These are phyloP conservation scores for Pharus latifolius DNA, from an alignment of 176 grass and related monocot species.

Conservation along the genomic window DNA sequence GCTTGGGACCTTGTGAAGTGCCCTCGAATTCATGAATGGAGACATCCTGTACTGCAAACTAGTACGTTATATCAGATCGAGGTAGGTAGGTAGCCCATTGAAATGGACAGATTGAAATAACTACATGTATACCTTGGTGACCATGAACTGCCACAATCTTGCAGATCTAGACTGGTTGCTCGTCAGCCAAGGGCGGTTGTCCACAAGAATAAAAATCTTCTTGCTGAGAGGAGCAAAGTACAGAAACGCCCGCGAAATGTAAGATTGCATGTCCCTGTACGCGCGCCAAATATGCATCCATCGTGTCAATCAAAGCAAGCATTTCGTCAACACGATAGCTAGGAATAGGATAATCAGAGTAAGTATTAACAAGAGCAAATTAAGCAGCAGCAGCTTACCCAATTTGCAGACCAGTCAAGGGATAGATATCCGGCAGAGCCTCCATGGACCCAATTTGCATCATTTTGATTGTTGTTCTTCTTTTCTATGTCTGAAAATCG, in stretches of 20 bases:
- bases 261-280: constrained; percentile 78
- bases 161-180: constrained; percentile 52
- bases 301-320: too few species aligned
- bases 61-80: neutral
- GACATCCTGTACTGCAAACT: constrained; percentile 82
- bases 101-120: too few species aligned
- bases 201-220: constrained; percentile 79
- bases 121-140: constrained; percentile 90
- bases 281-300: neutral
- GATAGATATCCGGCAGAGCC: constrained; percentile 47
- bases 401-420: constrained; percentile 60
- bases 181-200: constrained; percentile 81
- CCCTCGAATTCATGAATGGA: constrained; percentile 62
- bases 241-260: constrained; percentile 69
- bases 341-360: too few species aligned
- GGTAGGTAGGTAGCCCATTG: too few species aligned
- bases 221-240: constrained; percentile 67
- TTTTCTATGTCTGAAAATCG: too few species aligned
- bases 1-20: neutral
- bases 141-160: constrained; percentile 89
- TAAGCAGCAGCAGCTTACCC: constrained; percentile 17
- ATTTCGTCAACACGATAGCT: too few species aligned
- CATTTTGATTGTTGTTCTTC: too few species aligned
- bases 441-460: too few species aligned
- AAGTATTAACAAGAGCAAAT: neutral